Evolutionary conservation across 345 rosid genomes (phyloP), one percentile per base, ranked within the genome.

Genomic region (Euphorbia lathyris): DNA sequence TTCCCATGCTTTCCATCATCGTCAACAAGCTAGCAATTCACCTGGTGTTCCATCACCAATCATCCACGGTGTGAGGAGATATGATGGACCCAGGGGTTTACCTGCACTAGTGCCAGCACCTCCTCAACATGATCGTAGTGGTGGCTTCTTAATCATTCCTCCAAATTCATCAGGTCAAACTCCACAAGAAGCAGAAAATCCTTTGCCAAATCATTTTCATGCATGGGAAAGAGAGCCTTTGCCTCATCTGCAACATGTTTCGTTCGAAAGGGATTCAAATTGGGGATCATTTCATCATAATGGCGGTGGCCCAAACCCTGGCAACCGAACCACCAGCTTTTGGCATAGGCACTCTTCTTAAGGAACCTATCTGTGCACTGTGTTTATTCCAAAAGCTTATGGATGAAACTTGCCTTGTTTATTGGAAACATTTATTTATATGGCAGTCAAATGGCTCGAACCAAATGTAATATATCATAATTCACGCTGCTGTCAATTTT

Each of bases 181-280:
- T 63, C 58, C 53, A 43, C 88, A 25, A 7, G 90, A 84, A 76
- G 77, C 71, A 9, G 93, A 83, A 53, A 80, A 74, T 68, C 80
- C 73, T 11, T 1, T 68, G 6, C 67, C 84, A 1, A 69, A 69
- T 76, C 78, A 84, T 52, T 86, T 81, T 78, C 82, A 81, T 71
- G 78, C 81, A 38, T 85, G 95, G 98, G 98, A 93, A 72, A 82
- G 96, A 76, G 94, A 72, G 36, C 75, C 23, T 55, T 47, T 56
- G 22, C 63, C 48, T 12, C 47, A 42, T 25, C 59, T 65, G 45
- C 72, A 13, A 1, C 65, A 40, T 56, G 43, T 60, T 68, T 58
- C 74, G 22, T 58, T 65, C 69, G 71, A 67, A 68, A 53, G 83
- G 62, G 82, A 68, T 7, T 30, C 78, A 3, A 72, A 75, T 69